Conservation (phyloP, 2,329 filamentous ascomycete species). For the Elsinoe perseae region DNA sequence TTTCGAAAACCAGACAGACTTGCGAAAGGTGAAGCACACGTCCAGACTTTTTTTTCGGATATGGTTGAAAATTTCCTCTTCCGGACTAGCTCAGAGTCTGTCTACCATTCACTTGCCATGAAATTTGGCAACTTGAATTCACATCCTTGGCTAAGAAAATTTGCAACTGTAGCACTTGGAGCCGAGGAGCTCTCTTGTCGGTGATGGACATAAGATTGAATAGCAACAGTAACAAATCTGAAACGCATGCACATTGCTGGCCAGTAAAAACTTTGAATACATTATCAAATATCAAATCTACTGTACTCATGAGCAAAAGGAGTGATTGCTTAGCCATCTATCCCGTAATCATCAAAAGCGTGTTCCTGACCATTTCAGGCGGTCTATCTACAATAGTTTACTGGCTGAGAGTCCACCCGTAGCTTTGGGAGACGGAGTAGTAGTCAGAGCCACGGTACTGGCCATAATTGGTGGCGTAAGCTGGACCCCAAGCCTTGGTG, state of each 20-base stretch:
- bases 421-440: slow-evolving; percentile 19
- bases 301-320: not conserved
- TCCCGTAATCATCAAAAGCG: not conserved
- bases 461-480: slow-evolving; percentile 22
- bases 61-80: slow-evolving; percentile 1
- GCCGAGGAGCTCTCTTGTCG: too few species aligned
- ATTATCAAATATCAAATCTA: not conserved
- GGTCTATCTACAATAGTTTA: not conserved
- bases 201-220: too few species aligned
- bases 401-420: slow-evolving; percentile 15
- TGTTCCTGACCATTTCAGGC: not conserved
- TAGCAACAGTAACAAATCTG: too few species aligned
- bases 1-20: too few species aligned
- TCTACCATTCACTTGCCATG: not conserved
- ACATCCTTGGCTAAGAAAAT: too few species aligned
- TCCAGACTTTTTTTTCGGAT: slow-evolving; percentile 11
- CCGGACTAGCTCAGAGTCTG: not conserved
- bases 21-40: too few species aligned
- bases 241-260: not conserved
- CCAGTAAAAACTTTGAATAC: not conserved
- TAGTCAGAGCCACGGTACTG: slow-evolving; percentile 17
- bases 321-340: slow-evolving; percentile 8
- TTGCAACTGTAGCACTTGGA: too few species aligned
- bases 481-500: slow-evolving; percentile 21
- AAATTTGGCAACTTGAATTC: too few species aligned